Evolutionary conservation across 768 basidiomycete genomes (phyloP).

Genomic region (Phaeotremella fagi): DNA sequence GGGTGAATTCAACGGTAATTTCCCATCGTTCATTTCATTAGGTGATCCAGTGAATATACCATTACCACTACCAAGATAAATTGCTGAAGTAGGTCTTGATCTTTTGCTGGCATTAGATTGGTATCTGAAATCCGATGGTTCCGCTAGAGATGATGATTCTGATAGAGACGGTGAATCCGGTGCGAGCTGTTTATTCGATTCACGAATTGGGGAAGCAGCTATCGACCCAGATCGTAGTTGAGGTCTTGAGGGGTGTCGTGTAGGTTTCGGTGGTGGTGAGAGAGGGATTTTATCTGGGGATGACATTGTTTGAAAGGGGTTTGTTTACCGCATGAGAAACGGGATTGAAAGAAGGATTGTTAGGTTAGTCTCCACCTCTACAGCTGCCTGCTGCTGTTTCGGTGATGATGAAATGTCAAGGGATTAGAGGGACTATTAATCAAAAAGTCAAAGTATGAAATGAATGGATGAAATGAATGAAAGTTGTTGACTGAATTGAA

Average conservation of each 20-base stretch:
- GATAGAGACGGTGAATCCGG: background rate
- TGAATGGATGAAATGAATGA: too few relatives aligned
- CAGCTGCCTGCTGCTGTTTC: too few relatives aligned
- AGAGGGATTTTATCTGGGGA: background rate
- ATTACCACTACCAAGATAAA: background rate
- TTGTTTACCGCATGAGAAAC: too few relatives aligned
- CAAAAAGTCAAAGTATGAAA: too few relatives aligned
- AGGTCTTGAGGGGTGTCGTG: background rate
- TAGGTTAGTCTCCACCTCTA: too few relatives aligned
- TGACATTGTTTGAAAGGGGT: background rate
- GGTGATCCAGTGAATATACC: background rate
- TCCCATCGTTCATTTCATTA: background rate
- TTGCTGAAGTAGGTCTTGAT: background rate
- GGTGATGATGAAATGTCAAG: too few relatives aligned
- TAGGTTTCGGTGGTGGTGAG: background rate
- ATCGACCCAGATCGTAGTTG: background rate
- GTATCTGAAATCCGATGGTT: background rate
- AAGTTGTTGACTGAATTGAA: too few relatives aligned
- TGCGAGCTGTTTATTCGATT: background rate
- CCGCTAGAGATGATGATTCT: background rate
- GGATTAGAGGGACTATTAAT: too few relatives aligned
- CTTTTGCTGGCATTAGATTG: background rate
- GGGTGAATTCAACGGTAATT: background rate
- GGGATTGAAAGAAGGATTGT: too few relatives aligned
- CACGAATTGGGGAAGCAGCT: background rate